Evolutionary conservation across 2,329 filamentous ascomycete species (phyloP), one percentile per base, ranked within the genome.

Genomic region (Ceratocystis papillata): DNA sequence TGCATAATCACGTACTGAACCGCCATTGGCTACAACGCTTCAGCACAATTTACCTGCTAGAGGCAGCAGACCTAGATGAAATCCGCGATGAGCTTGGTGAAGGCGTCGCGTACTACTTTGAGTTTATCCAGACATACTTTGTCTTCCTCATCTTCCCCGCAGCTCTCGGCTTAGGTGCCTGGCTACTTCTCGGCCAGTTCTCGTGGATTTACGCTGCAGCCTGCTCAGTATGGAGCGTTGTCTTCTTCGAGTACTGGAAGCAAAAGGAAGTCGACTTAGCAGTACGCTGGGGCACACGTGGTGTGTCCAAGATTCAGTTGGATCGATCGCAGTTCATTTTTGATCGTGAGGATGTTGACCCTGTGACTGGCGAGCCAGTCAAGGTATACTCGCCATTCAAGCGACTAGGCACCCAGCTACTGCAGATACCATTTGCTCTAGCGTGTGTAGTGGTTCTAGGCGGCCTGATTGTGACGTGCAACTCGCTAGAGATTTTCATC

Each of bases 231-330:
- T 96, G 92, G 90, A 87, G 87, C 67, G 86, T 94, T 2, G 78
- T 93, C 61, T 96, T 96, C 73, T 88, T 96, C 66, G 93, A 97
- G 74, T 96, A 89, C 75, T 97, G 93, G 93, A 96, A 95, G 77
- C 88, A 93, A 71, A 90, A 95, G 74, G 90, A 97, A 75, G 80
- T 86, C 1, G 92, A 97, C 72, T 79, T 97, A 6, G 87, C 87
- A 7, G 84, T 96, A 17, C 84, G 90, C 71, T 97, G 93, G 93
- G 88, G 89, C 15, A 91, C 96, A 2, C 86, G 88, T 63, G 88
- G 89, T 5, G 91, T 96, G 1, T 92, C 89, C 3, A 82, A 80
- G 62, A 90, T 96, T 64, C 89, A 96, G 72, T 84, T 84, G 55
- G 88, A 87, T 70, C 83, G 91, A 60, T 82, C 84, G 45, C 83